Base-by-base conservation (phyloP, 768 basidiomycete species). In the Boletus subparvulus region DNA sequence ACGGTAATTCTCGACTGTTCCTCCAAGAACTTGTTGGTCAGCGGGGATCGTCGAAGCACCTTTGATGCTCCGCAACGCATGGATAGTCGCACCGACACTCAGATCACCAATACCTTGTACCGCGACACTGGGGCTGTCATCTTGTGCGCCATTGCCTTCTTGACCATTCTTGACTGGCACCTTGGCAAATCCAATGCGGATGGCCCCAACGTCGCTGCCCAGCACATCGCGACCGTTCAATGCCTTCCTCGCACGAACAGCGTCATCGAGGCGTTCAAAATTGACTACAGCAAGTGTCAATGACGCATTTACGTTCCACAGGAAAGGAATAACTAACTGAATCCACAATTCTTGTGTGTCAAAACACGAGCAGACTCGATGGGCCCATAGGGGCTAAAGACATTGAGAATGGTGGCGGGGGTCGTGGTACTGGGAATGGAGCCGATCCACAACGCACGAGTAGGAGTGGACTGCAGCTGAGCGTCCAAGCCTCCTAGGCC, bases 271-370 rank as follows among this genome's bases (percentile, higher is more conserved):
- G 54, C 94, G 87, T 73, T 99, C 96, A 71, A 98, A 98, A 71
- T 99, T 98, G 76, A 98, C 90, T 88, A 46, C 21, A 19, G 50
- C 40, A 56, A 42, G 21, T 26, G 44, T 72, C 39, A 56, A 35
- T 41, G 46, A 36, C 46, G 39, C 41, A 30, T 17, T 35, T 52
- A 47, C 5, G 43, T 30, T 43, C 26, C 21, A 21, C 6, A 49
- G 6, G 24, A 35, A 50, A 36, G 37, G 39, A 47, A 37, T 28
- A 6, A 84, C 87, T 72, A 56, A 87, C 86, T 89, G 74, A 90
- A 92, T 58, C 93, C 92, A 72, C 97, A 97, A 63, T 96, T 96
- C 78, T 98, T 98, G 78, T 97, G 94, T 4, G 94, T 95, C 65
- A 99, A 77, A 14, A 98, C 94, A 57, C 97, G 79, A 10, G 96